phyloP scores from a whole-genome alignment of 2,329 filamentous ascomycete genomes.

The Cadophora sp. region DNA sequence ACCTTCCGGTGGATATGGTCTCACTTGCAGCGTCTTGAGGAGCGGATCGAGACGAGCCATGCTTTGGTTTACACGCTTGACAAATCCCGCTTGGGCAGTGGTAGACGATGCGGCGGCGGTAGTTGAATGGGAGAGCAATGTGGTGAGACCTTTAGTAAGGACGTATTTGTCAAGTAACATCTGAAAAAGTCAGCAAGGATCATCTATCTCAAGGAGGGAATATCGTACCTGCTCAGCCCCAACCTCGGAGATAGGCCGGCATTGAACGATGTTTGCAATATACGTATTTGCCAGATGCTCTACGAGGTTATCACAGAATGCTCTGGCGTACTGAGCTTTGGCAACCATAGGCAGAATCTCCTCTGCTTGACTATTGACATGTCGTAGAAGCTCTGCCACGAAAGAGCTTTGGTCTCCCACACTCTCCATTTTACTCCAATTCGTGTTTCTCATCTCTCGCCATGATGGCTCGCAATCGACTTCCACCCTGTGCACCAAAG shows the following conservation, averaged over 20 bases:
- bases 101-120: conserved; percentile 34
- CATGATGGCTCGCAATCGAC: conserved; percentile 83
- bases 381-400: conserved; percentile 79
- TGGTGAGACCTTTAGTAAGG: conserved; percentile 79
- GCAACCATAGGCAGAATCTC: conserved; percentile 80
- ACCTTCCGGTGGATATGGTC: conserved; percentile 87
- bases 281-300: conserved; percentile 84
- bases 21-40: conserved; percentile 95
- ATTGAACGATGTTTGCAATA: conserved; percentile 84
- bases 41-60: conserved; percentile 90
- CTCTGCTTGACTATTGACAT: conserved; percentile 72
- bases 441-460: conserved; percentile 96
- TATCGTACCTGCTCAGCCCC: conserved; percentile 82
- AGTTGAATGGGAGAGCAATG: conserved; percentile 66
- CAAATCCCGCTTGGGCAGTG: conserved; percentile 63
- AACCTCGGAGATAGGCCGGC: conserved; percentile 88
- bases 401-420: conserved; percentile 95
- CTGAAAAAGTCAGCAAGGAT: conserved; percentile 52
- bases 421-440: conserved; percentile 92
- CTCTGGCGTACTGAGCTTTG: conserved; percentile 92
- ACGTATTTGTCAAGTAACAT: conserved; percentile 97
- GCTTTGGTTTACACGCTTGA: conserved; percentile 83
- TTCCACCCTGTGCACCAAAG: conserved; percentile 85
- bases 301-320: conserved; percentile 95
- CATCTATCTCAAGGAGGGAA: neutral